These are phyloP conservation scores for Lactifluus volemus DNA, from an alignment of 768 basidiomycete genomes.

Conservation along the genomic window DNA sequence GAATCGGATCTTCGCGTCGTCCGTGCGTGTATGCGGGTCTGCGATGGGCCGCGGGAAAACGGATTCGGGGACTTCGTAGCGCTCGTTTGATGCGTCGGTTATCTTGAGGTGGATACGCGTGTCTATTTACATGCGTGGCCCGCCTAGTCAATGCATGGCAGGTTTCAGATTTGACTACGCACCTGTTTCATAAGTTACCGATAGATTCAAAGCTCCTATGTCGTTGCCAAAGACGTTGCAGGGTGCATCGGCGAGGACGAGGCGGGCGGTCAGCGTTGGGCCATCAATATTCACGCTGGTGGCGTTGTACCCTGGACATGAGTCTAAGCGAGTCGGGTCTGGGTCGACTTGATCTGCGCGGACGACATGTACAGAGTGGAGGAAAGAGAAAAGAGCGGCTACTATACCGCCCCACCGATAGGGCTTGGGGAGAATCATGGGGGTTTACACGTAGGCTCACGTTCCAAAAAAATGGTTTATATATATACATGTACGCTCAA, in stretches of 20 bases:
- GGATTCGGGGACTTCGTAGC: constrained; percentile 58
- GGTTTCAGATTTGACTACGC: background rate
- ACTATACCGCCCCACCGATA: background rate
- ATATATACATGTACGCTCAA: too few relatives aligned
- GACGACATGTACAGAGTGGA: background rate
- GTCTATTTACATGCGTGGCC: constrained; percentile 18
- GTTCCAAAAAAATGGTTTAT: too few relatives aligned
- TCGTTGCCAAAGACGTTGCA: constrained; percentile 58
- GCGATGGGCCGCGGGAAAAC: constrained; percentile 48
- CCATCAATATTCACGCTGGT: constrained; percentile 34
- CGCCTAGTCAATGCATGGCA: too few relatives aligned
- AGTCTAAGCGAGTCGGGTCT: constrained; percentile 34
- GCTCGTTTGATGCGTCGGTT: constrained; percentile 37
- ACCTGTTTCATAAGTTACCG: constrained; percentile 55
- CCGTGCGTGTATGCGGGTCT: constrained; percentile 23
- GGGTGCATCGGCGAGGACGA: constrained; percentile 41
- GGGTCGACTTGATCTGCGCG: constrained; percentile 18
- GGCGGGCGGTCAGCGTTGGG: constrained; percentile 39
- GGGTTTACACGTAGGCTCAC: background rate
- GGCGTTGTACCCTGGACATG: constrained; percentile 53
- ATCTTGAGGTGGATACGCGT: constrained; percentile 59
- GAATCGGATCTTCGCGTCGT: constrained; percentile 43
- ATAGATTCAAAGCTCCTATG: constrained; percentile 36
- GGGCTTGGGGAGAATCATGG: background rate
- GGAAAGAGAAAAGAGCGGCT: background rate